phyloP scores from a whole-genome alignment of 371 early-diverging fungal species.

The Mucor velutinosus region DNA sequence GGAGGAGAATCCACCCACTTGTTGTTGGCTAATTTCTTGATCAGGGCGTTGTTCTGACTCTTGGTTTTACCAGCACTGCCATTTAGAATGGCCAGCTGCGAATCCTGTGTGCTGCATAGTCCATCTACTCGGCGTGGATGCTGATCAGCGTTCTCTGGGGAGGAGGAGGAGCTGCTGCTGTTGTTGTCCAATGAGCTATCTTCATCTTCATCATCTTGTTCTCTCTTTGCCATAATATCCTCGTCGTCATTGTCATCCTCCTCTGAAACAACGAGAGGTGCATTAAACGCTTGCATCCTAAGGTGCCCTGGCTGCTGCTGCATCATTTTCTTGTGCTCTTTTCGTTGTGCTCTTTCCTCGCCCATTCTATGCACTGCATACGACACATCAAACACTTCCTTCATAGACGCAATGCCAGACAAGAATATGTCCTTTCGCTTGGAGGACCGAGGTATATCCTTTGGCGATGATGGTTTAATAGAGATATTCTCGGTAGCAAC shows the following conservation, averaged over 20 bases:
- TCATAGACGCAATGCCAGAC: slow-evolving; percentile 57
- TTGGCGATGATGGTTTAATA: slow-evolving; percentile 14
- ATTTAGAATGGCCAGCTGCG: neutral
- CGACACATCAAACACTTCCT: slow-evolving; percentile 63
- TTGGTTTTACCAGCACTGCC: neutral
- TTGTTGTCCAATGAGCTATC: neutral
- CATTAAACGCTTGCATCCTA: slow-evolving; percentile 11
- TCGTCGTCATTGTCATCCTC: slow-evolving; percentile 8
- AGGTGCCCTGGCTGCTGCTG: neutral
- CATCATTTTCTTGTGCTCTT: slow-evolving; percentile 14
- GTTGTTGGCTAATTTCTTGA: slow-evolving; percentile 4
- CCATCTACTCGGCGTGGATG: slow-evolving; percentile 2
- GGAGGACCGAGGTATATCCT: slow-evolving; percentile 8
- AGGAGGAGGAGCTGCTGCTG: neutral
- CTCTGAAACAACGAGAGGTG: slow-evolving; percentile 1
- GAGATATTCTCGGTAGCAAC: slow-evolving; percentile 25
- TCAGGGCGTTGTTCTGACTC: neutral
- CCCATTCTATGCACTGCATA: slow-evolving; percentile 64
- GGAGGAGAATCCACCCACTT: slow-evolving; percentile 1
- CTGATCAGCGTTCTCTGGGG: neutral
- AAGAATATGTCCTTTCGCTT: slow-evolving; percentile 33
- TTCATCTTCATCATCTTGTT: neutral
- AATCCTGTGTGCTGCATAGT: neutral
- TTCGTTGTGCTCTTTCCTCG: slow-evolving; percentile 47
- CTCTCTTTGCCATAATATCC: neutral